Evolutionary conservation across 139 green algal genomes (phyloP).

Genomic region (Chlamydomonas sp.): DNA sequence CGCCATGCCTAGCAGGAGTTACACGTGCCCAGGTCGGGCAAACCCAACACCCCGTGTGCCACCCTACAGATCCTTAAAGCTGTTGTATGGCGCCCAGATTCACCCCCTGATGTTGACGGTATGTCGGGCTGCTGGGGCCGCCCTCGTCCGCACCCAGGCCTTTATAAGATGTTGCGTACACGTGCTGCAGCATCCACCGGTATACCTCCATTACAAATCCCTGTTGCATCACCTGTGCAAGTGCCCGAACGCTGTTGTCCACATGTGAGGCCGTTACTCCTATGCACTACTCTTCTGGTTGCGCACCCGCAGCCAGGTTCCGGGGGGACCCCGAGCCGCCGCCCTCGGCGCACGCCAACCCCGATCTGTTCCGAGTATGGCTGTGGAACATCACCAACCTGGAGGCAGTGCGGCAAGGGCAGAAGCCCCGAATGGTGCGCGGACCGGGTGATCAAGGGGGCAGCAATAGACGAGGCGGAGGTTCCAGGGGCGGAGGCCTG

Average conservation of each 20-base stretch:
- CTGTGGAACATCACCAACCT: conserved; percentile 33
- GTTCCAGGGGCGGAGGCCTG: background rate
- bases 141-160: too few species aligned
- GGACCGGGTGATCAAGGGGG: background rate
- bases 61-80: background rate
- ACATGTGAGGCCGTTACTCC: too few species aligned
- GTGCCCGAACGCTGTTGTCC: too few species aligned
- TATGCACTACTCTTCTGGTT: too few species aligned
- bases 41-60: too few species aligned
- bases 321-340: background rate
- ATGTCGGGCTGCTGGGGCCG: background rate
- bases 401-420: background rate
- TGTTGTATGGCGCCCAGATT: conserved; percentile 27
- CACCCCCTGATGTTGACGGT: conserved; percentile 14
- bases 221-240: background rate
- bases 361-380: conserved; percentile 32
- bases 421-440: conserved; percentile 23
- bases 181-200: background rate
- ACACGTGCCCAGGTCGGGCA: too few species aligned
- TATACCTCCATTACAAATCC: background rate
- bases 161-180: background rate
- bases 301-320: conserved; percentile 1
- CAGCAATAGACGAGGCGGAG: background rate
- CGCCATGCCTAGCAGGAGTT: too few species aligned
- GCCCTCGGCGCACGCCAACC: background rate